Evolutionary conservation across 257 asterid species (phyloP).

Genomic region (Fraxinus cuspidata): DNA sequence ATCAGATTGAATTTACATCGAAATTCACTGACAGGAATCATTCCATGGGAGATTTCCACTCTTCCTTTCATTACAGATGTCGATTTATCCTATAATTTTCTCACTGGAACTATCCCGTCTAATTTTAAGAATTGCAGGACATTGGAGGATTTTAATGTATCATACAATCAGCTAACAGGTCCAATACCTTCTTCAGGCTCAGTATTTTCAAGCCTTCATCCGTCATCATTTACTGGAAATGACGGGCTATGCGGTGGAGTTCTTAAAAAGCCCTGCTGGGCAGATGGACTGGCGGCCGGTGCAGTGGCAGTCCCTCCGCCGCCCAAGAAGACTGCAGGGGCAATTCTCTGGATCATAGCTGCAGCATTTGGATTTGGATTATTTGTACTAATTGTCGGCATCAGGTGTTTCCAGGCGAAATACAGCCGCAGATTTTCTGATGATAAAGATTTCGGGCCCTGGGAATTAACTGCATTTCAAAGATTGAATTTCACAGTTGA

Average conservation of each 20-base stretch:
- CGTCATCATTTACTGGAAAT: constrained; percentile 75
- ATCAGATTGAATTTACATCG: constrained; percentile 51
- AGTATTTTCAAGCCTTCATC: constrained; percentile 61
- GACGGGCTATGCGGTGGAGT: constrained; percentile 75
- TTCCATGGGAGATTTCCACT: constrained; percentile 91
- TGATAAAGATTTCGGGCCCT: constrained; percentile 54
- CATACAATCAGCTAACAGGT: constrained; percentile 85
- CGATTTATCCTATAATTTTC: constrained; percentile 70
- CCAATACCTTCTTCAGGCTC: constrained; percentile 74
- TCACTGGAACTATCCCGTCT: constrained; percentile 77
- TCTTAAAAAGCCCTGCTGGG: constrained; percentile 56
- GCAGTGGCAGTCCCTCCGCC: constrained; percentile 39
- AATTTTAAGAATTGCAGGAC: constrained; percentile 74
- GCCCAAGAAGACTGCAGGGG: constrained; percentile 67
- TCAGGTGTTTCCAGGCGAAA: constrained; percentile 55
- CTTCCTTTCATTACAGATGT: constrained; percentile 72
- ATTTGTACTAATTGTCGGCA: constrained; percentile 56
- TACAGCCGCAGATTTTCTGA: constrained; percentile 45
- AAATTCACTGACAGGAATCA: constrained; percentile 73
- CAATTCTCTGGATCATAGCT: constrained; percentile 76
- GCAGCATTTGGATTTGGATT: constrained; percentile 76
- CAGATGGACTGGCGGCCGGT: constrained; percentile 26
- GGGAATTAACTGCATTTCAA: constrained; percentile 88
- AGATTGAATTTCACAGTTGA: constrained; percentile 75
- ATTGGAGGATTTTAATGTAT: constrained; percentile 77